These are phyloP conservation scores for Boletus coccyginus DNA, from an alignment of 768 basidiomycete species.

Conservation along the genomic window DNA sequence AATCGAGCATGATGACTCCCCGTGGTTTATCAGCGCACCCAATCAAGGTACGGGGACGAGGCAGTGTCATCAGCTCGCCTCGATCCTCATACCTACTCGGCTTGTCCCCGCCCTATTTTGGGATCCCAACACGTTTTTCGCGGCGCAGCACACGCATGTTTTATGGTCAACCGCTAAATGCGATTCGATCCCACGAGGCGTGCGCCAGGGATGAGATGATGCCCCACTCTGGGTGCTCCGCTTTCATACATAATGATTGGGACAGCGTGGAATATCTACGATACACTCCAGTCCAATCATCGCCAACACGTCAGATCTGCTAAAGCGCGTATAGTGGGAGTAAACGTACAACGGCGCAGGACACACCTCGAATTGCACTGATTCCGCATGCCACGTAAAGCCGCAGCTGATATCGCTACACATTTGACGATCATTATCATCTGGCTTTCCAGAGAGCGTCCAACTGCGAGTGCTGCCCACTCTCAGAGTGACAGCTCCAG, in stretches of 20 bases:
- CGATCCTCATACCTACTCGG: constrained; percentile 13
- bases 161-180: constrained; percentile 16
- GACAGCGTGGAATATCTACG: constrained; percentile 24
- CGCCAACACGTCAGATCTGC: constrained; percentile 20
- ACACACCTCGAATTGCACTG: constrained; percentile 22
- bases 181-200: constrained; percentile 28
- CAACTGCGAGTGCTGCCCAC: constrained; percentile 24
- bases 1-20: constrained; percentile 32
- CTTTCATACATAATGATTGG: constrained; percentile 32
- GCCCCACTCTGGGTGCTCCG: constrained; percentile 21
- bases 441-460: constrained; percentile 31
- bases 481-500: constrained; percentile 29
- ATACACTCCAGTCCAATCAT: constrained; percentile 22
- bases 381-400: constrained; percentile 27
- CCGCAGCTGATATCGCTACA: constrained; percentile 9
- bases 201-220: constrained; percentile 26
- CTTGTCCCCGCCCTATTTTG: constrained; percentile 24
- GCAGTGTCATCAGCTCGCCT: constrained; percentile 28
- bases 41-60: constrained; percentile 32
- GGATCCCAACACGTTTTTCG: constrained; percentile 32
- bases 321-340: constrained; percentile 17
- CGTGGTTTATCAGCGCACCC: constrained; percentile 31
- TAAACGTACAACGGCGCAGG: constrained; percentile 24
- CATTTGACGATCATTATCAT: constrained; percentile 17
- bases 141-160: constrained; percentile 33